phyloP scores from a whole-genome alignment of 164 flowering plant species.

The Stephania yunnanensis region DNA sequence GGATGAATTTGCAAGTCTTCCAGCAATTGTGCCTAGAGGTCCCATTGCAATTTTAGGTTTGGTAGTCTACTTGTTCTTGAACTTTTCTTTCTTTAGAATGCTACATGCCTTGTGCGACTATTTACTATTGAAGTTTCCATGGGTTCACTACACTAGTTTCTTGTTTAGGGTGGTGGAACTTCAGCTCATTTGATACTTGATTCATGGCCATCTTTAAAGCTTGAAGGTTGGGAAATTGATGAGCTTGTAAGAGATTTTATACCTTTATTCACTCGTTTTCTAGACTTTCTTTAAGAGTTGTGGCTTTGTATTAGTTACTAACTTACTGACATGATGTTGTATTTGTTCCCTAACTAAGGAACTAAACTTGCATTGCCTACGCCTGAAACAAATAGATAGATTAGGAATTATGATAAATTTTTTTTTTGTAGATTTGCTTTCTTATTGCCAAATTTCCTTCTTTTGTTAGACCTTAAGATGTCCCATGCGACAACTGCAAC shows the following conservation, averaged over 20 bases:
- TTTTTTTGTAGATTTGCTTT: no score
- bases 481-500: no score
- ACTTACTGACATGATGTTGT: conserved; percentile 3
- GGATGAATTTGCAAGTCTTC: conserved; percentile 83
- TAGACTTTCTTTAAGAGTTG: background rate
- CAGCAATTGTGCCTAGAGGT: conserved; percentile 68
- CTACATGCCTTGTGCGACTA: background rate
- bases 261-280: background rate
- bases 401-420: no score
- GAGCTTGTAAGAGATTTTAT: conserved; percentile 39
- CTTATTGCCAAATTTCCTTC: no score
- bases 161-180: conserved; percentile 77
- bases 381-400: no score
- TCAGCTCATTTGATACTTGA: conserved; percentile 73
- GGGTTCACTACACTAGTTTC: background rate
- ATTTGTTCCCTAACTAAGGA: background rate
- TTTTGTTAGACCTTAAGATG: no score
- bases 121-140: background rate
- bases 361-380: no score
- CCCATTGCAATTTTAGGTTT: conserved; percentile 77
- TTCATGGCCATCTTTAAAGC: conserved; percentile 66
- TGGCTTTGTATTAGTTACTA: background rate
- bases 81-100: background rate
- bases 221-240: conserved; percentile 93
- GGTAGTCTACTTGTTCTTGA: conserved; percentile 30